A percentile compares a stretch with the other conserved stretches of the same genome.
Evolutionary conservation across 2,329 filamentous ascomycete genomes (phyloP).

Genomic region (Botrytis byssoidea): DNA sequence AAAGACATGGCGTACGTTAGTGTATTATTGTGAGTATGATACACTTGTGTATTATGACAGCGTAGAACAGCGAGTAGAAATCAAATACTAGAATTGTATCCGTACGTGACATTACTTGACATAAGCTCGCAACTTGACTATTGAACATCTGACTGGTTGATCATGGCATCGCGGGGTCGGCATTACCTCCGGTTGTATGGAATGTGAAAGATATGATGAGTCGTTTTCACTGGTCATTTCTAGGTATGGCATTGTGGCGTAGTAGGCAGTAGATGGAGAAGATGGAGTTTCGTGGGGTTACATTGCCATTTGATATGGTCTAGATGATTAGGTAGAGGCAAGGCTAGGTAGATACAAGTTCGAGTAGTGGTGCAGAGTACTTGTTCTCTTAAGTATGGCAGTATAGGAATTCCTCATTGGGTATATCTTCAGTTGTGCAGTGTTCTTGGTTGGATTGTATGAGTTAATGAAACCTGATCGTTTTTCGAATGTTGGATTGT

Average conservation of each 20-base stretch:
- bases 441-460: background rate
- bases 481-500: background rate
- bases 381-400: background rate
- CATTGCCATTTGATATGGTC: background rate
- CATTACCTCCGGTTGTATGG: background rate
- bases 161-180: background rate
- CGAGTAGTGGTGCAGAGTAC: background rate
- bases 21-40: background rate
- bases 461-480: background rate
- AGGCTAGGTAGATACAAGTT: background rate
- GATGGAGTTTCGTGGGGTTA: background rate
- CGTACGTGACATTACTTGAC: background rate
- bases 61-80: background rate
- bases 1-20: conserved; percentile 3
- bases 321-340: background rate
- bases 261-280: background rate
- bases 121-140: background rate
- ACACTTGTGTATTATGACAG: background rate
- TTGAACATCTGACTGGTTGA: background rate
- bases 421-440: background rate
- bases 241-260: background rate
- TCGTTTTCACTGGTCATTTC: background rate
- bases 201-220: background rate
- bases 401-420: background rate
- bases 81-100: background rate